Conservation (phyloP, 257 asterid species). For the Solanum neorickii region DNA sequence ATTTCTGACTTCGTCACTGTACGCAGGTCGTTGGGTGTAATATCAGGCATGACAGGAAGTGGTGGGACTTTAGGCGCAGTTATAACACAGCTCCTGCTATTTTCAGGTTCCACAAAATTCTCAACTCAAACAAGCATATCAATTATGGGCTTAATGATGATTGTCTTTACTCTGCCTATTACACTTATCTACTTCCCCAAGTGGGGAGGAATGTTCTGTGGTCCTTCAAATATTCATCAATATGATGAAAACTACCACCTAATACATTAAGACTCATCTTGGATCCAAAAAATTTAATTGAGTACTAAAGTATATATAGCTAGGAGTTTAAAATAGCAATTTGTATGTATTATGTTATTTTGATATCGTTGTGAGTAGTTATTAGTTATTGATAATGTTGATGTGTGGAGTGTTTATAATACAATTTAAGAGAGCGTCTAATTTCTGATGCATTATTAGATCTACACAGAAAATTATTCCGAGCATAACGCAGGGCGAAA, state of each 20-base stretch:
- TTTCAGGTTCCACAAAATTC: constrained; percentile 26
- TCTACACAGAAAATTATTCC: background rate
- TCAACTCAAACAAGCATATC: constrained; percentile 41
- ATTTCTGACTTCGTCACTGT: background rate
- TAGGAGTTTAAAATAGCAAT: background rate
- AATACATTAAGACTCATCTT: background rate
- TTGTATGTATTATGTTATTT: background rate
- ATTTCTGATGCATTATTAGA: background rate
- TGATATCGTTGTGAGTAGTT: background rate
- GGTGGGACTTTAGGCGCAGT: constrained; percentile 55
- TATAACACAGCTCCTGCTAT: constrained; percentile 30
- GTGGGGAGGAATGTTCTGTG: constrained; percentile 52
- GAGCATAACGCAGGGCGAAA: background rate
- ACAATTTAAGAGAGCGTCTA: background rate
- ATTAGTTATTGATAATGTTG: background rate
- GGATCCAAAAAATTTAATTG: background rate
- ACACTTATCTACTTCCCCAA: constrained; percentile 32
- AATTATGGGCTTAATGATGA: constrained; percentile 42
- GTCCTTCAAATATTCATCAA: constrained; percentile 7
- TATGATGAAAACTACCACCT: background rate
- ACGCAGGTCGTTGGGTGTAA: constrained; percentile 40
- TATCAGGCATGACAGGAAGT: constrained; percentile 54
- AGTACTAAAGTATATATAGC: background rate
- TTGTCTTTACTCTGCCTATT: constrained; percentile 21
- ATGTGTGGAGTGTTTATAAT: background rate